Evolutionary conservation across 2,329 filamentous ascomycete species (phyloP).

Genomic region (Paraphaeosphaeria sporulosa): DNA sequence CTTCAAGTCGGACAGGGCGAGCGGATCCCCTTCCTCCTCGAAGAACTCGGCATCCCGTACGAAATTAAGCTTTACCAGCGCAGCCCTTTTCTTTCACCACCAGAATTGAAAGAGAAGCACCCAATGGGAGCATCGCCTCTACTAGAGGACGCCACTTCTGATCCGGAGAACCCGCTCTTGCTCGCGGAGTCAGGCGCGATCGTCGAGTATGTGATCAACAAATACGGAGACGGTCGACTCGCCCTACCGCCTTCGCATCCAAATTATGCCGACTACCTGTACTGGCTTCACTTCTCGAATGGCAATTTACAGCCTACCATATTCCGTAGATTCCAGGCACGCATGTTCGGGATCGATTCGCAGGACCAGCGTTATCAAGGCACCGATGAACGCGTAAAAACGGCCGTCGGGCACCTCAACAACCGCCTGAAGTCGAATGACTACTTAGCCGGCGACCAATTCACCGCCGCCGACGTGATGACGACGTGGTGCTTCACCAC

Average conservation of each 20-base stretch:
- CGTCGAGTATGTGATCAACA: constrained; percentile 67
- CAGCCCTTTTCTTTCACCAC: constrained; percentile 51
- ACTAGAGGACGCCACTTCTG: constrained; percentile 60
- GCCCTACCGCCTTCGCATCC: constrained; percentile 54
- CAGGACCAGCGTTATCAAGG: constrained; percentile 45
- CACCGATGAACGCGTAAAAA: constrained; percentile 45
- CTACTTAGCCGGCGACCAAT: constrained; percentile 68
- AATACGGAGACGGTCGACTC: constrained; percentile 58
- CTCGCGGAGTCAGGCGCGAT: constrained; percentile 68
- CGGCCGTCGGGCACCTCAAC: constrained; percentile 58
- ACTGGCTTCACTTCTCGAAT: constrained; percentile 68
- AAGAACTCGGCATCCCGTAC: constrained; percentile 68
- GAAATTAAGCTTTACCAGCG: constrained; percentile 57
- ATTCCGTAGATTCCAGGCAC: constrained; percentile 36
- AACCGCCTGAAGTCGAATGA: constrained; percentile 55
- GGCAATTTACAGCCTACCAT: constrained; percentile 50
- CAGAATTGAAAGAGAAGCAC: constrained; percentile 37
- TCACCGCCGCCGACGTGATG: constrained; percentile 74
- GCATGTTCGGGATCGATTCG: constrained; percentile 39
- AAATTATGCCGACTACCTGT: constrained; percentile 67
- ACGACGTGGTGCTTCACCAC: constrained; percentile 67
- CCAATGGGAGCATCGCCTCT: constrained; percentile 66
- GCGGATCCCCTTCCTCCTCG: constrained; percentile 69
- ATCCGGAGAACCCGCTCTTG: constrained; percentile 55
- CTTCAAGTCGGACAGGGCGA: constrained; percentile 65